These are phyloP conservation scores for Sclerotinia minor DNA, from an alignment of 2,329 filamentous ascomycete genomes.

Conservation along the genomic window DNA sequence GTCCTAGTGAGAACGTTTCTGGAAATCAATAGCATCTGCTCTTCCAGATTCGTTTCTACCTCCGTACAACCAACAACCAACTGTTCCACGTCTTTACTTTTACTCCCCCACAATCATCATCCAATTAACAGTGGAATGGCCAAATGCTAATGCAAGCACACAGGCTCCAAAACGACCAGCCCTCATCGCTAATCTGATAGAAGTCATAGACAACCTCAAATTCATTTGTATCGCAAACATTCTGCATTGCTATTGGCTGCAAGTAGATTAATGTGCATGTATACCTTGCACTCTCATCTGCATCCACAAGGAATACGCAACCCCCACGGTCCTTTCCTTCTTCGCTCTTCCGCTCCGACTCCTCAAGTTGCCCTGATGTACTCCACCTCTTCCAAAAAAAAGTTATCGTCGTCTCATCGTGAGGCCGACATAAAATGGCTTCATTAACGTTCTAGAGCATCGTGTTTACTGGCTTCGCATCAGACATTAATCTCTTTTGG, in stretches of 20 bases:
- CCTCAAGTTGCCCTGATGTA: not conserved
- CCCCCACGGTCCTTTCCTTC: not conserved
- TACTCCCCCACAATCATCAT: not conserved
- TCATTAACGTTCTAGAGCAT: not conserved
- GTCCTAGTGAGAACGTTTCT: slow-evolving; percentile 7
- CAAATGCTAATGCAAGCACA: slow-evolving; percentile 33
- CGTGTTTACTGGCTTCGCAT: not conserved
- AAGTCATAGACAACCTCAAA: not conserved
- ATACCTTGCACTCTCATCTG: not conserved
- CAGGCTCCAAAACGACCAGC: slow-evolving; percentile 32
- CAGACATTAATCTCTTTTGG: not conserved
- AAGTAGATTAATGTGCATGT: slow-evolving; percentile 5
- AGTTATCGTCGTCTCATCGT: slow-evolving; percentile 7
- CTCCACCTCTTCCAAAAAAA: not conserved
- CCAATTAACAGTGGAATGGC: slow-evolving; percentile 6
- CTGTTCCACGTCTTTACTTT: slow-evolving; percentile 2
- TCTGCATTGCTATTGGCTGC: slow-evolving; percentile 12
- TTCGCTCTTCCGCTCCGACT: not conserved
- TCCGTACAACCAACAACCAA: slow-evolving; percentile 21
- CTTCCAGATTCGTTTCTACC: slow-evolving; percentile 27
- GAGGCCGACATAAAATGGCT: slow-evolving; percentile 4
- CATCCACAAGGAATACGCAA: not conserved
- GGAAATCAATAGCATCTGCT: slow-evolving; percentile 11
- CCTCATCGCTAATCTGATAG: slow-evolving; percentile 35
- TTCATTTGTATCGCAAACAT: not conserved